Conservation (phyloP, 225 moss, liverwort and hornwort genomes). For the Polytrichum formosum region DNA sequence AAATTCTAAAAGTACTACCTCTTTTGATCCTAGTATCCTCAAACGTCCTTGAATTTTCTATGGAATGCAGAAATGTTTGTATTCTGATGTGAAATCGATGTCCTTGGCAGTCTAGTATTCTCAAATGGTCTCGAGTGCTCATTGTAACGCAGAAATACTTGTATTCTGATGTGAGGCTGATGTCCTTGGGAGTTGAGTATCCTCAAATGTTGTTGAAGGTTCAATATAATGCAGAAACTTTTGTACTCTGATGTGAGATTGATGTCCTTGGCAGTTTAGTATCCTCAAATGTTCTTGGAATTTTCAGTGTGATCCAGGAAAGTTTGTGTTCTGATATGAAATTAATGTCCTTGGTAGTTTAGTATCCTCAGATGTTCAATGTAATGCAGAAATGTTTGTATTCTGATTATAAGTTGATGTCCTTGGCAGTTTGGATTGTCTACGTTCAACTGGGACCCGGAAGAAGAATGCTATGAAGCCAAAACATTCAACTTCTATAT, state of each 20-base stretch:
- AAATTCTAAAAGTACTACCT: background rate
- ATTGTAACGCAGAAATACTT: background rate
- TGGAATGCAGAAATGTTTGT: background rate
- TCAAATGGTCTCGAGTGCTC: no score
- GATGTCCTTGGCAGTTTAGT: constrained; percentile 33
- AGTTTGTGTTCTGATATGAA: background rate
- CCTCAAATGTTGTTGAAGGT: background rate
- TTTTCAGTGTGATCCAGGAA: background rate
- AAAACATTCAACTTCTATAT: constrained; percentile 61
- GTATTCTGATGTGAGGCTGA: background rate
- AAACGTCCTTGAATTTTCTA: background rate
- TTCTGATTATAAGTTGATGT: background rate
- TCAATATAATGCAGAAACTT: background rate
- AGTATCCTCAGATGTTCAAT: constrained; percentile 4
- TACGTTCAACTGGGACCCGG: constrained; percentile 46
- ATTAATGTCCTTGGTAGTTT: constrained; percentile 23
- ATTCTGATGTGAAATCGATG: no score
- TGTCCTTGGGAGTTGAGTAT: constrained; percentile 30
- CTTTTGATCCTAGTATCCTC: background rate
- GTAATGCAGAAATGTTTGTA: background rate
- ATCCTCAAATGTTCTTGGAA: background rate
- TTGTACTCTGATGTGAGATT: background rate
- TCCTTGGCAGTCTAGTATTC: no score
- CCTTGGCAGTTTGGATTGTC: constrained; percentile 51
- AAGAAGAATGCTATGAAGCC: constrained; percentile 38